These are phyloP conservation scores for Pichia sp. DNA, from an alignment of 1,139 yeast species.

Conservation along the genomic window DNA sequence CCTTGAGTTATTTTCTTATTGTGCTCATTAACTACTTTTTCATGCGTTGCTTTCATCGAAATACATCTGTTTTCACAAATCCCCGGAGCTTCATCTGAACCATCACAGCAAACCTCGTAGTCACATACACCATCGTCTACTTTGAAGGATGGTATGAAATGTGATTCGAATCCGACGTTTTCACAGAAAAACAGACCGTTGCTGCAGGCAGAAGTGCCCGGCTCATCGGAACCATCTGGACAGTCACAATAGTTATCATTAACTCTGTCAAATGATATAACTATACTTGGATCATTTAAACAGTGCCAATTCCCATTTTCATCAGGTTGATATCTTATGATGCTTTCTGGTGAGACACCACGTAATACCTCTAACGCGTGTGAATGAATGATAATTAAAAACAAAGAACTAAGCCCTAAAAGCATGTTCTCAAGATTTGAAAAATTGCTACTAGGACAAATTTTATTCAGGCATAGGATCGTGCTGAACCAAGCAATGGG, in stretches of 20 bases:
- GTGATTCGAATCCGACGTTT: conserved; percentile 65
- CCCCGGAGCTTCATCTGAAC: conserved; percentile 70
- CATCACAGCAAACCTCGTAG: conserved; percentile 87
- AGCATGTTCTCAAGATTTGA: neutral
- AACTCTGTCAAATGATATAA: conserved; percentile 55
- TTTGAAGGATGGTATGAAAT: conserved; percentile 53
- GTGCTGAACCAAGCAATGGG: too few relatives aligned
- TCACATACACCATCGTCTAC: conserved; percentile 94
- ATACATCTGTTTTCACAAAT: conserved; percentile 57
- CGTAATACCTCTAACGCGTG: conserved; percentile 14
- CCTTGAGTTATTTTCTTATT: conserved; percentile 35
- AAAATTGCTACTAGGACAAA: too few relatives aligned
- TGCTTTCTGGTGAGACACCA: conserved; percentile 34
- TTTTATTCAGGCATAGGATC: too few relatives aligned
- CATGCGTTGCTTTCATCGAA: conserved; percentile 38
- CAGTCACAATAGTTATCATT: conserved; percentile 94
- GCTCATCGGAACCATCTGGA: conserved; percentile 97
- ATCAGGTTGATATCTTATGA: conserved; percentile 50
- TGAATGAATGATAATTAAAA: neutral
- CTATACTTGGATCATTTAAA: conserved; percentile 58
- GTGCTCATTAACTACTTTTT: conserved; percentile 32
- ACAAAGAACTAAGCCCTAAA: neutral
- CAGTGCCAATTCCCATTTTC: conserved; percentile 61
- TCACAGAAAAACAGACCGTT: conserved; percentile 64
- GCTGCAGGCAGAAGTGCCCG: conserved; percentile 86